Base-by-base conservation (phyloP, 1,284 basidiomycete genomes). In the Xerocomus minutiporus region DNA sequence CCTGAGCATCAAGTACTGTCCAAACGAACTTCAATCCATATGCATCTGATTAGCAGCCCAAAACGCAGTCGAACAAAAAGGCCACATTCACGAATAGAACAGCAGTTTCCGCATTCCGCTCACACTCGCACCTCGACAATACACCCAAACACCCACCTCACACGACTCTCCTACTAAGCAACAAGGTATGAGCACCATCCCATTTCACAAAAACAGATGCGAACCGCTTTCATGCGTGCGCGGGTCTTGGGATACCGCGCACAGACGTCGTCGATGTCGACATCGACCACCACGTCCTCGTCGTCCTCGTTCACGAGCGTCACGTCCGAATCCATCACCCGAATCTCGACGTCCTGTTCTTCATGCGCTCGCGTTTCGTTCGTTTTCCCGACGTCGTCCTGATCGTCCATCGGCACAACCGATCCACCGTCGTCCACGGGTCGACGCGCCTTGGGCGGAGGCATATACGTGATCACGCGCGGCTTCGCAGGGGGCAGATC, bases 381-480 rank as follows among this genome's bases (percentile, higher is more conserved):
- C 20, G 2, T 20, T 20, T 20, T 20, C 20, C 20, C 20, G 20
- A 2, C 20, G 20, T 29, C 6, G n/a, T 5, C 29, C 3, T 23
- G n/a, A 7, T 29, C 26, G 41, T 32, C 9, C 8, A 8, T 32
- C 25, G 29, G 11, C 8, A 31, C 29, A 31, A 31, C 29, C 29
- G 29, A 15, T 15, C 32, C 32, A 6, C 11, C 32, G 35, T 20
- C 17, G 36, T 13, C 1, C 36, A 20, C 36, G 15, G 15, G 20
- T 31, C 26, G 52, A 13, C 8, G 46, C 20, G 43, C 39, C 54
- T 58, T 64, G 4, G 77, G 77, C 11, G 78, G 77, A 11, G 79
- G 78, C 1, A 78, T 61, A 55, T 77, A 81, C 0, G 71, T 75
- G 32, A 76, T 66, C 1, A 79, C 71, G 13, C 76, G 68, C 39